These are phyloP conservation scores for Lactarius hengduanensis DNA, from an alignment of 768 basidiomycete genomes.

Conservation along the genomic window DNA sequence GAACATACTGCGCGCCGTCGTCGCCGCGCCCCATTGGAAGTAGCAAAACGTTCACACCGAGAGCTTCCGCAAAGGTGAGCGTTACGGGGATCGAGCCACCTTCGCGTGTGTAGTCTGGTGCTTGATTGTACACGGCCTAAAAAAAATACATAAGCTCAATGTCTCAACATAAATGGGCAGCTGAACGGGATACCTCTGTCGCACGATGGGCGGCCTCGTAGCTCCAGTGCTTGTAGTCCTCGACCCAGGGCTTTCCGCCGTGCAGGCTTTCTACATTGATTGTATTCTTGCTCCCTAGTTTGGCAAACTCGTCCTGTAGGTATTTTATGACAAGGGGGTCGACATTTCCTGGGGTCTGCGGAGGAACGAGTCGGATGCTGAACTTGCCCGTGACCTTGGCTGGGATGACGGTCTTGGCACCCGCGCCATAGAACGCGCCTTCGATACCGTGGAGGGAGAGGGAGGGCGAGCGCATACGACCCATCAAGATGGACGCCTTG, in stretches of 20 bases:
- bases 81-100: conserved; percentile 96
- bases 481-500: conserved; percentile 83
- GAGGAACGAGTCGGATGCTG: conserved; percentile 91
- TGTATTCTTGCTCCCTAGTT: conserved; percentile 82
- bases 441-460: conserved; percentile 95
- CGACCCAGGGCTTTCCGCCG: conserved; percentile 89
- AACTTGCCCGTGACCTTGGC: conserved; percentile 89
- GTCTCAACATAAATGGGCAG: conserved; percentile 3
- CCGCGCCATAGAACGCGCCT: conserved; percentile 84
- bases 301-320: conserved; percentile 76
- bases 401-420: conserved; percentile 92
- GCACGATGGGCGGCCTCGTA: conserved; percentile 85
- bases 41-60: conserved; percentile 83
- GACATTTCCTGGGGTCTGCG: conserved; percentile 77
- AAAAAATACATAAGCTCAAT: background rate
- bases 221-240: conserved; percentile 87
- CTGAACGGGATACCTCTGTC: conserved; percentile 54
- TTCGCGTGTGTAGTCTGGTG: conserved; percentile 83
- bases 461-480: conserved; percentile 86
- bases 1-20: conserved; percentile 86
- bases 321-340: conserved; percentile 69
- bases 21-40: conserved; percentile 94
- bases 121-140: conserved; percentile 59
- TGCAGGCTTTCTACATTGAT: conserved; percentile 68
- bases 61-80: conserved; percentile 85